Percentiles rank a stretch among this genome's conserved stretches.
phyloP scores from a whole-genome alignment of 2,329 filamentous ascomycete species.

The Cephalotrichum gorgonifer region DNA sequence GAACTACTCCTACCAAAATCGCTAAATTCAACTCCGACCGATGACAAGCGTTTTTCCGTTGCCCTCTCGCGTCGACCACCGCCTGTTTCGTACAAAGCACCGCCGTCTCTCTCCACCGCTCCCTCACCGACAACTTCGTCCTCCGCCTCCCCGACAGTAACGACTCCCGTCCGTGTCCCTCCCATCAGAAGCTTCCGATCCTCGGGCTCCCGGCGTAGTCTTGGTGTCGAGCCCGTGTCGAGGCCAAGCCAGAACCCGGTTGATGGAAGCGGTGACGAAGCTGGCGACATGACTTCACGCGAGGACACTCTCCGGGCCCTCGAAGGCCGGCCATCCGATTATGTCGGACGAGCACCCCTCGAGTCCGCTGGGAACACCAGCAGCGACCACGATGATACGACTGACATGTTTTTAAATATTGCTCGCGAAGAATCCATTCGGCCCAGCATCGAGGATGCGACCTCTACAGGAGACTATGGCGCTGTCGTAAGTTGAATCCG shows the following conservation, averaged over 20 bases:
- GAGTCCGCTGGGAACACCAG: slow-evolving; percentile 13
- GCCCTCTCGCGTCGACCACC: slow-evolving; percentile 24
- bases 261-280: slow-evolving; percentile 30
- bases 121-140: slow-evolving; percentile 10
- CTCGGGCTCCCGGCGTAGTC: slow-evolving; percentile 45
- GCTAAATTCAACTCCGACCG: slow-evolving; percentile 25
- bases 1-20: slow-evolving; percentile 36
- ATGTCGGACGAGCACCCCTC: slow-evolving; percentile 9
- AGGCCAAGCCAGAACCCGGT: slow-evolving; percentile 32
- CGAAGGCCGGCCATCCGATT: slow-evolving; percentile 32
- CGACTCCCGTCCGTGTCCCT: slow-evolving; percentile 31
- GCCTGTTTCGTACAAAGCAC: slow-evolving; percentile 31
- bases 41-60: slow-evolving; percentile 31
- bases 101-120: slow-evolving; percentile 16
- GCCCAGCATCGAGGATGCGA: slow-evolving; percentile 9
- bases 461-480: slow-evolving; percentile 22
- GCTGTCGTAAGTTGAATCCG: slow-evolving; percentile 32
- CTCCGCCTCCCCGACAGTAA: slow-evolving; percentile 12
- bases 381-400: slow-evolving; percentile 38
- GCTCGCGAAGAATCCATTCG: slow-evolving; percentile 40
- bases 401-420: slow-evolving; percentile 49
- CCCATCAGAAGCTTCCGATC: slow-evolving; percentile 47
- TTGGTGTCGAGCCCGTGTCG: slow-evolving; percentile 41
- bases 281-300: slow-evolving; percentile 20
- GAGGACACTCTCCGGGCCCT: slow-evolving; percentile 40